phyloP scores from a whole-genome alignment of 306 rosid species.

The Quercus agrifolia region DNA sequence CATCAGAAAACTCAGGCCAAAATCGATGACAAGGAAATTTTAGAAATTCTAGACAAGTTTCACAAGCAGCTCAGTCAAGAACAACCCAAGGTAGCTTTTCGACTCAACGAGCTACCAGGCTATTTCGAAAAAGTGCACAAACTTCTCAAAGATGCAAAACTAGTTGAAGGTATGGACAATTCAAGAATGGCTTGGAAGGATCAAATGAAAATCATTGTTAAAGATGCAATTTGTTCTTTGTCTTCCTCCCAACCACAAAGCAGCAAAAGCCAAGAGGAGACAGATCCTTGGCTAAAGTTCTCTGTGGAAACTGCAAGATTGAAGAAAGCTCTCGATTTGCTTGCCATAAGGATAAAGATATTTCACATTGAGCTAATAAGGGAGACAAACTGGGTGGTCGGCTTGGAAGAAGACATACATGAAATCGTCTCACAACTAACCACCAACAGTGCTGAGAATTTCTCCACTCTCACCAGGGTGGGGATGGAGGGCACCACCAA shows the following conservation, averaged over 20 bases:
- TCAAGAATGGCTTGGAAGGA: constrained; percentile 1
- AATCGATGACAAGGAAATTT: background rate
- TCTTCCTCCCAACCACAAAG: background rate
- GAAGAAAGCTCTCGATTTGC: background rate
- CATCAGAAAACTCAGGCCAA: too few species aligned
- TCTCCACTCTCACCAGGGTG: constrained; percentile 17
- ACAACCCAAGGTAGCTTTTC: too few species aligned
- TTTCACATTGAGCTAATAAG: constrained; percentile 7
- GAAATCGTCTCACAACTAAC: constrained; percentile 18
- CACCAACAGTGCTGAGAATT: background rate
- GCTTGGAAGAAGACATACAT: constrained; percentile 19
- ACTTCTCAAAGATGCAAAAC: background rate
- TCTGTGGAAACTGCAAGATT: background rate
- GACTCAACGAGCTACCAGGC: background rate
- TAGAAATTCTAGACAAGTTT: too few species aligned
- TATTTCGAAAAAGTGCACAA: background rate
- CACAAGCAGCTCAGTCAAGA: too few species aligned
- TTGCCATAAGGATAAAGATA: background rate
- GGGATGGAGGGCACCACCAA: constrained; percentile 31
- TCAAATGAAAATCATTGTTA: constrained; percentile 8
- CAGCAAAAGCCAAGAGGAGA: background rate
- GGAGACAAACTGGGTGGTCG: constrained; percentile 17
- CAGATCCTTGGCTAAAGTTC: background rate
- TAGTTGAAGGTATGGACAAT: background rate
- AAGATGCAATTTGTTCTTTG: too few species aligned